These are phyloP conservation scores for Gyromitra esculenta DNA, from an alignment of 2,329 filamentous ascomycete genomes.

Conservation along the genomic window DNA sequence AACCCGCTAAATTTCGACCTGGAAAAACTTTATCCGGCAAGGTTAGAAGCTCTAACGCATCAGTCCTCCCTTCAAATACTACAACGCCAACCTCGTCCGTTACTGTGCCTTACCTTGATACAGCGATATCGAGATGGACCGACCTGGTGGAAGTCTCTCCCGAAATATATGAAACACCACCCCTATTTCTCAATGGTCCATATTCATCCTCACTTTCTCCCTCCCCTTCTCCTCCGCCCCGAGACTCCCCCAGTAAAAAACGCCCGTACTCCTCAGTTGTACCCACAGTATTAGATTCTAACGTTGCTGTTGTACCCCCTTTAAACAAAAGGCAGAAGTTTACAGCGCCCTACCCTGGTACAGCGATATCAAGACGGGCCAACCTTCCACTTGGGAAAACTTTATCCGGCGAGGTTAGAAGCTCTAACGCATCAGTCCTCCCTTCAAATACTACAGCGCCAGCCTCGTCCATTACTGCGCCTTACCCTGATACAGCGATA, in stretches of 20 bases:
- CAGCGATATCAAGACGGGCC: too few species aligned
- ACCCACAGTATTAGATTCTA: background rate
- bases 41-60: background rate
- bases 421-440: background rate
- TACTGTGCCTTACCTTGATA: background rate
- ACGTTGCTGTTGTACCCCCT: background rate
- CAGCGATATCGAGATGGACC: background rate
- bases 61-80: background rate
- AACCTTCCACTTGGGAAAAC: too few species aligned
- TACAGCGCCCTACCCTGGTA: too few species aligned
- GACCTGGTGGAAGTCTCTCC: background rate
- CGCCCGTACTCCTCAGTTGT: background rate
- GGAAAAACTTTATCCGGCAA: background rate
- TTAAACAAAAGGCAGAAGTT: slow-evolving; percentile 17
- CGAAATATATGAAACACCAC: slow-evolving; percentile 1
- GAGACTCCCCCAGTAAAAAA: background rate
- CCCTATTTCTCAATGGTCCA: slow-evolving; percentile 22
- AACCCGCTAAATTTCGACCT: background rate
- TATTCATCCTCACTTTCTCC: background rate
- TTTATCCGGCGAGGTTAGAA: background rate
- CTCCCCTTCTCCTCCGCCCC: slow-evolving; percentile 12
- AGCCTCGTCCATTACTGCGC: background rate
- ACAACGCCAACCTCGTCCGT: background rate
- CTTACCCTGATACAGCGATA: background rate
- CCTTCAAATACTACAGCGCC: background rate